A percentile compares a stretch with the other conserved stretches of the same genome.
These are phyloP conservation scores for Ustilago vetiveriae DNA, from an alignment of 1,284 basidiomycete species.

Conservation along the genomic window DNA sequence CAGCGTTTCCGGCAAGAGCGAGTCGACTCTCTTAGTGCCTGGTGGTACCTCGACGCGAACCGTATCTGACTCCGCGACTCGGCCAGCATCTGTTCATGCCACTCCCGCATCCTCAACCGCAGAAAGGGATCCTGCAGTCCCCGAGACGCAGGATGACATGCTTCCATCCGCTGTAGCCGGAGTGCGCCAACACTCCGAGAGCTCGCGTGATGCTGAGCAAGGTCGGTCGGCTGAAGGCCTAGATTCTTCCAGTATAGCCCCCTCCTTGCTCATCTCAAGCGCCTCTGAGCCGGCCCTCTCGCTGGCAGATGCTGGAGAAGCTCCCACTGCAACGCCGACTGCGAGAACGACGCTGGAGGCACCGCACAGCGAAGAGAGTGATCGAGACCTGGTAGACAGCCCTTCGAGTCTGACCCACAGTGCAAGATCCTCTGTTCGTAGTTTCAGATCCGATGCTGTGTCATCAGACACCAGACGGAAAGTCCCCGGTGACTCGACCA, in stretches of 20 bases:
- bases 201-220: conserved; percentile 4
- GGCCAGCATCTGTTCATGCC: not conserved
- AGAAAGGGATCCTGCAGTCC: not conserved
- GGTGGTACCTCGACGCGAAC: conserved; percentile 13
- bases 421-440: conserved; percentile 23
- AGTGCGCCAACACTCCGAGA: not conserved
- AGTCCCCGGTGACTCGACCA: not conserved
- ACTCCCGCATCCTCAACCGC: not conserved
- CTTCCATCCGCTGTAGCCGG: not conserved
- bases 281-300: conserved; percentile 27
- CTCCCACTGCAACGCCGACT: not conserved
- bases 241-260: not conserved
- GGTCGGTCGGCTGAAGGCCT: not conserved
- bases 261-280: conserved; percentile 33
- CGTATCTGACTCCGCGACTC: conserved; percentile 16
- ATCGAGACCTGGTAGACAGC: conserved; percentile 30
- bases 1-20: conserved; percentile 18
- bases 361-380: conserved; percentile 8
- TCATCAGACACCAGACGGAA: not conserved
- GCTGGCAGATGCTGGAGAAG: not conserved
- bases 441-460: conserved; percentile 21
- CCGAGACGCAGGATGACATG: not conserved
- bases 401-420: conserved; percentile 34
- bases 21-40: conserved; percentile 8
- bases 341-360: conserved; percentile 4